Evolutionary conservation across 768 basidiomycete genomes (phyloP).

Genomic region (Leccinellum luteum): DNA sequence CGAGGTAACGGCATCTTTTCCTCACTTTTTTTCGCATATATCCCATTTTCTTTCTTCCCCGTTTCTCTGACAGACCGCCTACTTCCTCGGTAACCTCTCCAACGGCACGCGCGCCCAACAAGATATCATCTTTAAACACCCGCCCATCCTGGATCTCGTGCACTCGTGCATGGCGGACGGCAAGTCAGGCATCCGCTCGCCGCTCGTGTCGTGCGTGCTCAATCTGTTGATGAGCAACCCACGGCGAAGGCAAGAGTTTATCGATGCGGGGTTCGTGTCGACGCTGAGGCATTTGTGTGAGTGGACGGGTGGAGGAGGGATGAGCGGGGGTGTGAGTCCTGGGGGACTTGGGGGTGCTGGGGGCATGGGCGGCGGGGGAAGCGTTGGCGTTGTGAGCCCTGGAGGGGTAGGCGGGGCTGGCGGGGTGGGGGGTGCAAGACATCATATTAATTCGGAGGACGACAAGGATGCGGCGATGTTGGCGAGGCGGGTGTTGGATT

Average conservation of each 20-base stretch:
- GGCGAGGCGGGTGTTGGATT: conserved; percentile 56
- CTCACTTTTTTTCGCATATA: neutral
- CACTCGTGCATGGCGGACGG: conserved; percentile 59
- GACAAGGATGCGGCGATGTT: conserved; percentile 58
- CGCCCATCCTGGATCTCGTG: conserved; percentile 51
- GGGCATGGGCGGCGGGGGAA: conserved; percentile 1
- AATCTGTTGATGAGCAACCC: conserved; percentile 49
- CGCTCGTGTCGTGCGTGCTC: conserved; percentile 58
- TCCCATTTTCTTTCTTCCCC: neutral
- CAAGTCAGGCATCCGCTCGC: conserved; percentile 55
- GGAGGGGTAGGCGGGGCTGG: neutral
- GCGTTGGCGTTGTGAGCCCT: conserved; percentile 4
- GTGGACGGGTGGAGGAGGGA: conserved; percentile 21
- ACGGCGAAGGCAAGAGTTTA: conserved; percentile 36
- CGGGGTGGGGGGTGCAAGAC: conserved; percentile 9
- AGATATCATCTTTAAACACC: conserved; percentile 48
- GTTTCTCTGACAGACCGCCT: conserved; percentile 44
- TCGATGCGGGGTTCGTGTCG: conserved; percentile 44
- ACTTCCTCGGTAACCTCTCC: conserved; percentile 64
- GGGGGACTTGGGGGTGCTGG: conserved; percentile 20
- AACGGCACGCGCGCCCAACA: conserved; percentile 56
- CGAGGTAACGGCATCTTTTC: conserved; percentile 44
- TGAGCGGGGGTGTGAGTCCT: conserved; percentile 29
- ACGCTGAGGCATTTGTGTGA: conserved; percentile 45
- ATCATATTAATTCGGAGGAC: conserved; percentile 49